These are phyloP conservation scores for Cyclotella choctawhatcheeana DNA, from an alignment of 108 stramenopile species.

Conservation along the genomic window DNA sequence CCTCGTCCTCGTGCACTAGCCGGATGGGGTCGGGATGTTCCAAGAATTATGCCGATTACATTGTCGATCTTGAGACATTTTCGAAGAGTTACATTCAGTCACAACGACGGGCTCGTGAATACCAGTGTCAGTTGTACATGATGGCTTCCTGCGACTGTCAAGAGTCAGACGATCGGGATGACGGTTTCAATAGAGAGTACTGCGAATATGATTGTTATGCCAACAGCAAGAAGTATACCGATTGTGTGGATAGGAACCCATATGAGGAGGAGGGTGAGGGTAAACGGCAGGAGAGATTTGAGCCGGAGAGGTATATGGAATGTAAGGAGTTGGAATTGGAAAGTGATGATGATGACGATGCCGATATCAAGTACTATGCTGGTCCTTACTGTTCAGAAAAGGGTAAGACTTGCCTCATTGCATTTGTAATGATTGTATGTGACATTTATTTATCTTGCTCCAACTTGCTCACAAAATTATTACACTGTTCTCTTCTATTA, in stretches of 20 bases:
- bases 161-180: conserved; percentile 36
- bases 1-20: conserved; percentile 15
- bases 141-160: conserved; percentile 29
- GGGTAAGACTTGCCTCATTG: conserved; percentile 32
- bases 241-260: conserved; percentile 37
- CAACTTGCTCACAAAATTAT: too few relatives aligned
- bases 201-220: conserved; percentile 36
- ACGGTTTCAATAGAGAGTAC: conserved; percentile 36
- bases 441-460: too few relatives aligned
- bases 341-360: conserved; percentile 24
- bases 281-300: conserved; percentile 24
- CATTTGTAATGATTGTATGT: too few relatives aligned
- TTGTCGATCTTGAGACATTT: conserved; percentile 33
- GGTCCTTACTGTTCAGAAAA: conserved; percentile 68
- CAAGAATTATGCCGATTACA: conserved; percentile 41
- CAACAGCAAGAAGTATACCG: conserved; percentile 3
- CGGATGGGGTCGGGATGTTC: conserved; percentile 27
- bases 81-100: conserved; percentile 28
- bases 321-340: conserved; percentile 37
- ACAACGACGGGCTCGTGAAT: conserved; percentile 14
- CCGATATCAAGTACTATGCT: conserved; percentile 52
- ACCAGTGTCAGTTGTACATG: conserved; percentile 30
- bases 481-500: too few relatives aligned
- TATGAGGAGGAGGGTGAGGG: conserved; percentile 37
- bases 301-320: conserved; percentile 33